phyloP scores from a whole-genome alignment of 148 eudicot species.

The Cornus kousa region DNA sequence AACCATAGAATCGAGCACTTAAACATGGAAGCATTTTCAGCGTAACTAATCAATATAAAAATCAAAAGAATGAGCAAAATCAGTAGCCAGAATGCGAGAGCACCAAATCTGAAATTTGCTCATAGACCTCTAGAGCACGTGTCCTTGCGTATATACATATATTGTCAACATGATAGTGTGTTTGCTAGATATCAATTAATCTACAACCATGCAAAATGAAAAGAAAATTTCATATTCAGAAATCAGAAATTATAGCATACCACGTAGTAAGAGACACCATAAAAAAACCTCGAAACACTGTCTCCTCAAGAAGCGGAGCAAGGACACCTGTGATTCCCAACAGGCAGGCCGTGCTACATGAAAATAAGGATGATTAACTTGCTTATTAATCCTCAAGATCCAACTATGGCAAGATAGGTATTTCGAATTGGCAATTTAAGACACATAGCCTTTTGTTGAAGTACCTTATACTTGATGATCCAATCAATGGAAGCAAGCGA shows the following conservation, averaged over 20 bases:
- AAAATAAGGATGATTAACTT: slow-evolving; percentile 2
- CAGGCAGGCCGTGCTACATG: slow-evolving; percentile 77
- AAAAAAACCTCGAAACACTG: slow-evolving; percentile 89
- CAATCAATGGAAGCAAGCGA: slow-evolving; percentile 84
- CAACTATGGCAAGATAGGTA: not conserved
- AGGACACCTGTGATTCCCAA: slow-evolving; percentile 81
- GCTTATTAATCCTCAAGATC: not conserved
- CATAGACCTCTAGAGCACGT: no score
- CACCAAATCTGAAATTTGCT: not conserved
- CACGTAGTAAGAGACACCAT: slow-evolving; percentile 88
- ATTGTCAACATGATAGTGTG: not conserved
- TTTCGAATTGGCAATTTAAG: not conserved
- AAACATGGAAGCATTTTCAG: not conserved
- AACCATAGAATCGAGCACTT: not conserved
- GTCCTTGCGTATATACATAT: not conserved
- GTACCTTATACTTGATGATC: slow-evolving; percentile 81
- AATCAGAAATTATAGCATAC: slow-evolving; percentile 33
- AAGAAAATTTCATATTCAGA: not conserved
- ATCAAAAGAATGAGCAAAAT: not conserved
- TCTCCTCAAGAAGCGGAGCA: slow-evolving; percentile 97
- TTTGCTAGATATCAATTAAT: not conserved
- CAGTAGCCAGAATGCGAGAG: not conserved
- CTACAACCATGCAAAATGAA: not conserved
- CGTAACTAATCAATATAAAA: no score
- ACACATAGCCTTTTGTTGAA: not conserved